phyloP scores from a whole-genome alignment of 2,329 filamentous ascomycete genomes.

The Fusarium praegraminearum region DNA sequence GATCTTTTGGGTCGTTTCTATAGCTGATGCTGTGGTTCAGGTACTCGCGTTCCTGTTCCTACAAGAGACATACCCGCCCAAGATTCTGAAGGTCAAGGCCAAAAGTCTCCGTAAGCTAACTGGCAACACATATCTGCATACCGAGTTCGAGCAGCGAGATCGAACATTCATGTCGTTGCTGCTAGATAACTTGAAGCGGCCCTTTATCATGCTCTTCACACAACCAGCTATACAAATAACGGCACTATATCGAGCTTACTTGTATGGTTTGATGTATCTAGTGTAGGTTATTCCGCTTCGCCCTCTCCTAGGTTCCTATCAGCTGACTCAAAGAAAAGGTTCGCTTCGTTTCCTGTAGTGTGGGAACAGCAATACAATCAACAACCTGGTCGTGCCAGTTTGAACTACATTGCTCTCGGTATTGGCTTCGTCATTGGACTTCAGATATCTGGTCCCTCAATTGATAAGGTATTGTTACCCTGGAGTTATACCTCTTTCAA shows the following conservation, averaged over 20 bases:
- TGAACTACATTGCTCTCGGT: conserved; percentile 66
- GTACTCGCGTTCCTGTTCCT: conserved; percentile 54
- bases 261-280: conserved; percentile 67
- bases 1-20: conserved; percentile 59
- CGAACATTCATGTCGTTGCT: conserved; percentile 44
- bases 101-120: conserved; percentile 47
- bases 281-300: conserved; percentile 47
- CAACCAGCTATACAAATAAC: conserved; percentile 65
- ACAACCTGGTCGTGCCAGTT: conserved; percentile 59
- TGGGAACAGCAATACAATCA: conserved; percentile 63
- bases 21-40: conserved; percentile 53
- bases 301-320: rapidly evolving
- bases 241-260: conserved; percentile 61
- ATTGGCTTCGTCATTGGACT: conserved; percentile 67
- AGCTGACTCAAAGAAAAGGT: conserved; percentile 38
- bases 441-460: conserved; percentile 59
- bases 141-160: conserved; percentile 48
- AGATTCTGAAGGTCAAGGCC: conserved; percentile 48
- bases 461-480: conserved; percentile 47
- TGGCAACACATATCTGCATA: conserved; percentile 47
- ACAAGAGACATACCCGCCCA: conserved; percentile 55
- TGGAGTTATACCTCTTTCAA: rapidly evolving
- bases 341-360: conserved; percentile 65
- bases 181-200: conserved; percentile 55
- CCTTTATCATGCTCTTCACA: conserved; percentile 61